Percentiles rank a stretch among this genome's conserved stretches.
These are phyloP conservation scores for Polychytrium aggregatum DNA, from an alignment of 192 early-diverging fungal species.

Conservation along the genomic window DNA sequence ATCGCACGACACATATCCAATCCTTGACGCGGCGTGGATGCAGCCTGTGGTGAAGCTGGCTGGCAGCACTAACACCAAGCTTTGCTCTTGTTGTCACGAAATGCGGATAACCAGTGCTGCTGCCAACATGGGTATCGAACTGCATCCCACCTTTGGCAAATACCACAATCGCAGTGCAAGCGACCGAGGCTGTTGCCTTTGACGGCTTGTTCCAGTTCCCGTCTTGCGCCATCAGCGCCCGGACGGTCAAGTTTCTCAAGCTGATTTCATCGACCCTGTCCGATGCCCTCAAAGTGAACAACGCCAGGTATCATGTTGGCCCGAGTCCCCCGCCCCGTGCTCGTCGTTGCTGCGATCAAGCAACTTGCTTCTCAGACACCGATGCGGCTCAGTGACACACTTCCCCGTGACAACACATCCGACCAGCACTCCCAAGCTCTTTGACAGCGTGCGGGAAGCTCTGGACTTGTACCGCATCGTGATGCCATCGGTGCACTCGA, in stretches of 20 bases:
- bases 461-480: conserved; percentile 49
- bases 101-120: no score
- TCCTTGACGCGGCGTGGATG: no score
- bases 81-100: no score
- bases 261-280: background rate
- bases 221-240: conserved; percentile 8
- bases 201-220: conserved; percentile 11
- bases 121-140: no score
- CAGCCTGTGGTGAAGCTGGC: no score
- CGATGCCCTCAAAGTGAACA: conserved; percentile 4
- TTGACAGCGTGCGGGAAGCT: conserved; percentile 1
- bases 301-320: no score
- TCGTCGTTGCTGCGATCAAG: background rate
- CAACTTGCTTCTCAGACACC: background rate
- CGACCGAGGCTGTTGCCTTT: no score
- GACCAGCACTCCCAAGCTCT: background rate
- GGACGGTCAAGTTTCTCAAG: conserved; percentile 3
- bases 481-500: no score
- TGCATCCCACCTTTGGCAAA: no score
- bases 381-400: background rate
- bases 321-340: background rate
- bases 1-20: no score
- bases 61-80: no score
- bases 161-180: no score
- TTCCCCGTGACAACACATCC: background rate